Evolutionary conservation across 2,329 filamentous ascomycete species (phyloP).

Genomic region (Xylaria sp.): DNA sequence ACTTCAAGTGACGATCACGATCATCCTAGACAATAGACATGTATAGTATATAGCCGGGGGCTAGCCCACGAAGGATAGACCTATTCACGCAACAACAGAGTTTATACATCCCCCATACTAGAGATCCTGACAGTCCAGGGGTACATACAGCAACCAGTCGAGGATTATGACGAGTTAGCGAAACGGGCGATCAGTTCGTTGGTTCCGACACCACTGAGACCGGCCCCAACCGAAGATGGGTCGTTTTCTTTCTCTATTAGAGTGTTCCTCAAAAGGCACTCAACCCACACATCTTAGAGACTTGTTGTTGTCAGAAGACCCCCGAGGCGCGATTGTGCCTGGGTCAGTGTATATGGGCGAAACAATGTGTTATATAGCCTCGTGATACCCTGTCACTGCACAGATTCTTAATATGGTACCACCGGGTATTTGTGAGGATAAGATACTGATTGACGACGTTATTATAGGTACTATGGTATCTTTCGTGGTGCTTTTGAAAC

Average conservation of each 20-base stretch:
- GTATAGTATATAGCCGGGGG: no score
- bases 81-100: no score
- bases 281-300: neutral
- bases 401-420: neutral
- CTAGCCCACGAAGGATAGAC: no score
- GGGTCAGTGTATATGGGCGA: neutral
- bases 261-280: neutral
- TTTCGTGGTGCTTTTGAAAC: neutral
- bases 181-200: no score
- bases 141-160: no score
- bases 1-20: no score
- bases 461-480: neutral
- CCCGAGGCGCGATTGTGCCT: neutral
- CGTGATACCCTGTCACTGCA: neutral
- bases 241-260: neutral
- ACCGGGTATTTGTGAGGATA: neutral
- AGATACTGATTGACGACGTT: neutral
- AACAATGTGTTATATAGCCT: neutral
- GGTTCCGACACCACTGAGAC: no score
- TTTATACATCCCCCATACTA: no score
- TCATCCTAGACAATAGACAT: no score
- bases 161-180: no score
- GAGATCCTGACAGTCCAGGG: no score
- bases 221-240: no score
- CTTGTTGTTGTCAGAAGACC: neutral